A percentile compares a stretch with the other conserved stretches of the same genome.
Conservation (phyloP, 441 rosid genomes). For the Viola pubescens region DNA sequence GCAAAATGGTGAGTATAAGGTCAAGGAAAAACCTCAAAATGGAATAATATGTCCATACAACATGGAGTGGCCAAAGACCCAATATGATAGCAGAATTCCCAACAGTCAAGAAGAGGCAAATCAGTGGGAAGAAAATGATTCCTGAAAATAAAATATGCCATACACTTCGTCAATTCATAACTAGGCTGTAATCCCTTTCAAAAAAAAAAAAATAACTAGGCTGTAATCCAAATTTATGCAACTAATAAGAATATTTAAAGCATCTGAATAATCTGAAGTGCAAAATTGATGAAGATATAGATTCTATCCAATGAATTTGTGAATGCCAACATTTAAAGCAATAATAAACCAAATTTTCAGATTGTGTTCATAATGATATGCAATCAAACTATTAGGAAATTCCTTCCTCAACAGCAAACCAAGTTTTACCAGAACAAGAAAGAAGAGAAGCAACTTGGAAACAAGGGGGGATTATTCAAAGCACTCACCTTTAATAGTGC, state of each 20-base stretch:
- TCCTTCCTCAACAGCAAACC: not conserved
- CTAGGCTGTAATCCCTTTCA: not conserved
- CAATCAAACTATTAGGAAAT: not conserved
- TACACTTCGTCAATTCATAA: not conserved
- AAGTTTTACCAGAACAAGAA: constrained; percentile 5
- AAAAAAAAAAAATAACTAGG: no score
- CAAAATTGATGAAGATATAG: no score
- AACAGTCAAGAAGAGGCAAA: constrained; percentile 52
- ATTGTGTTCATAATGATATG: no score
- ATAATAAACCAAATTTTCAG: not conserved
- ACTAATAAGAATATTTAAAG: no score
- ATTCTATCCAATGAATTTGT: no score
- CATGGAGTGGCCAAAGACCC: constrained; percentile 68
- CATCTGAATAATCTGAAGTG: no score
- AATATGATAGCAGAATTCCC: constrained; percentile 66
- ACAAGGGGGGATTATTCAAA: constrained; percentile 12
- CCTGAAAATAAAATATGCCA: constrained; percentile 54
- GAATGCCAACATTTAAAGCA: no score
- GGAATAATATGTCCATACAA: constrained; percentile 53
- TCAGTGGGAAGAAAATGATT: constrained; percentile 53
- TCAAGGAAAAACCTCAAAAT: constrained; percentile 45
- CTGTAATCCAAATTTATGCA: no score
- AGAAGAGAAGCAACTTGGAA: constrained; percentile 5
- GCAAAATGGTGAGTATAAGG: constrained; percentile 9
- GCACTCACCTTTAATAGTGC: constrained; percentile 54